A percentile compares a stretch with the other conserved stretches of the same genome.
Evolutionary conservation across 163 green algal genomes (phyloP).

Genomic region (Volvox carteri): DNA sequence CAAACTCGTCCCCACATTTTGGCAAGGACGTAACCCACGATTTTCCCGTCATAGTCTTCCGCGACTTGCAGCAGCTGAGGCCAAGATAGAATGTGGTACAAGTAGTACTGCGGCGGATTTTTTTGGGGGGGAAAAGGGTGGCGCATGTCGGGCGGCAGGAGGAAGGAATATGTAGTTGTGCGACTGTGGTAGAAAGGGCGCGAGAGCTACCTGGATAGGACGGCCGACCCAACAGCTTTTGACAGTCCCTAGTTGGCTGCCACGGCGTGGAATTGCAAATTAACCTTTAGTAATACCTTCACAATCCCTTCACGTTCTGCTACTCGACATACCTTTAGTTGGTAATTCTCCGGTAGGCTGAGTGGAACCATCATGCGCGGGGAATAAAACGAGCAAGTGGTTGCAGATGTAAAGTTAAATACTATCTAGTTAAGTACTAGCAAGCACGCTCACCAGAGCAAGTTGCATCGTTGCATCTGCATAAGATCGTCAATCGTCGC

Average conservation of each 20-base stretch:
- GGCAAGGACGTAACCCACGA: conserved; percentile 98
- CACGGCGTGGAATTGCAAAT: too few species aligned
- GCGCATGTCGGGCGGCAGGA: not conserved
- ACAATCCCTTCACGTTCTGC: too few species aligned
- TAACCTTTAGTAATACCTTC: too few species aligned
- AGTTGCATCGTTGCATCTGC: conserved; percentile 97
- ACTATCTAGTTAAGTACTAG: not conserved
- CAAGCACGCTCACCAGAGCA: conserved; percentile 85
- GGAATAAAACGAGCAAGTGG: not conserved
- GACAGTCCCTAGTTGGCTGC: too few species aligned
- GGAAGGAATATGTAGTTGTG: too few species aligned
- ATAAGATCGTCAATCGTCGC: conserved; percentile 95
- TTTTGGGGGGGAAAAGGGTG: not conserved
- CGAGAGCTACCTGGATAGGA: too few species aligned
- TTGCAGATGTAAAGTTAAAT: not conserved
- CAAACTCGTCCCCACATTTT: conserved; percentile 91
- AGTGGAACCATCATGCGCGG: not conserved
- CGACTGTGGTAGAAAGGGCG: too few species aligned
- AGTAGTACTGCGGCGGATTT: conserved; percentile 94
- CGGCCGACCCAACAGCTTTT: too few species aligned
- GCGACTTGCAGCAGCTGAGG: conserved; percentile 98
- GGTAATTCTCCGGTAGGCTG: conserved; percentile 98
- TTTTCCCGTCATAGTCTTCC: conserved; percentile 96
- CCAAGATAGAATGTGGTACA: conserved; percentile 99
- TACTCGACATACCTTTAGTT: conserved; percentile 92